A percentile compares a stretch with the other conserved stretches of the same genome.
Evolutionary conservation across 2,329 filamentous ascomycete species (phyloP).

Genomic region (Colletotrichum sp.): DNA sequence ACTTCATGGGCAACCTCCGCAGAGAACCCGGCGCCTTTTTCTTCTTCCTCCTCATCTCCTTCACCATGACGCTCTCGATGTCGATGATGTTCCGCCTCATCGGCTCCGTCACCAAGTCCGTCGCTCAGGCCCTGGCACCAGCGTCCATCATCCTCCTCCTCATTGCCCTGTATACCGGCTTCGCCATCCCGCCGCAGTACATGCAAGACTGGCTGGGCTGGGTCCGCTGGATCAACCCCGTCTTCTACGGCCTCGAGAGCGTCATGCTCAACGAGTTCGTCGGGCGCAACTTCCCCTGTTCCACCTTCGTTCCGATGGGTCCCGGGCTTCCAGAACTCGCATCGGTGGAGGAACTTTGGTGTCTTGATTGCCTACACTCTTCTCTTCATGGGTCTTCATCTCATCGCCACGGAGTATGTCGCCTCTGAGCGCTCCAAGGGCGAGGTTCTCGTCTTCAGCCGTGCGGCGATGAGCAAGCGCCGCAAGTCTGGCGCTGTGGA

Average conservation of each 20-base stretch:
- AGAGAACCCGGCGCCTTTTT: conserved; percentile 67
- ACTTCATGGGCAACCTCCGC: conserved; percentile 44
- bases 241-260: conserved; percentile 68
- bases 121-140: conserved; percentile 57
- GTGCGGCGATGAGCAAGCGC: conserved; percentile 25
- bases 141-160: conserved; percentile 51
- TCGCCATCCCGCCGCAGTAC: conserved; percentile 44
- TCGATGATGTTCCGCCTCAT: conserved; percentile 66
- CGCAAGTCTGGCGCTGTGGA: neutral
- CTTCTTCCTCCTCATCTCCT: conserved; percentile 67
- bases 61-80: conserved; percentile 65
- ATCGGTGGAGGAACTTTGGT: conserved; percentile 63
- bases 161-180: conserved; percentile 56
- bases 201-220: conserved; percentile 60
- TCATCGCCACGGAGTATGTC: conserved; percentile 9
- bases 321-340: conserved; percentile 44
- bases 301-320: conserved; percentile 33
- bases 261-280: conserved; percentile 68
- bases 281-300: conserved; percentile 51
- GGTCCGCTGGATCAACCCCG: conserved; percentile 68
- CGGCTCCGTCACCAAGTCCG: conserved; percentile 47
- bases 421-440: conserved; percentile 7
- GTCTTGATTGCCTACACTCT: conserved; percentile 43
- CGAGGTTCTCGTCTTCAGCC: conserved; percentile 11
- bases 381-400: neutral